Evolutionary conservation across 2,329 filamentous ascomycete species (phyloP).

Genomic region (Venturia carpophila): DNA sequence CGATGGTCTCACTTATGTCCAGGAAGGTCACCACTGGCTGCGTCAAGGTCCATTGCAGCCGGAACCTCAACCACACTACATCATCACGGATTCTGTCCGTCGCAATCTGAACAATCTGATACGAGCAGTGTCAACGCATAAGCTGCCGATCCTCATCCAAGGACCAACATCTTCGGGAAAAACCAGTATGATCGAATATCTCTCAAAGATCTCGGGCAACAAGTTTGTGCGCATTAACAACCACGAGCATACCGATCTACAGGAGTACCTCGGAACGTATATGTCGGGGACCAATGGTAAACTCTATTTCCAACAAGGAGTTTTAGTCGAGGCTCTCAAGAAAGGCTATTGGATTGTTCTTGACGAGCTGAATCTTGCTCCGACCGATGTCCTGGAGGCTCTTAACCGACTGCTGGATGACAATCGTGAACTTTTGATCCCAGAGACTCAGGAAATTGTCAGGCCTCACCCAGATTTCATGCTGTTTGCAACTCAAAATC

Average conservation of each 20-base stretch:
- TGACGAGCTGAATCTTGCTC: slow-evolving; percentile 92
- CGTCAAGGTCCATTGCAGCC: slow-evolving; percentile 61
- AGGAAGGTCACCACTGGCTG: slow-evolving; percentile 87
- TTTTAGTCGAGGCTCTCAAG: slow-evolving; percentile 84
- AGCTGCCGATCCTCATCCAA: slow-evolving; percentile 91
- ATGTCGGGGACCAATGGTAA: slow-evolving; percentile 78
- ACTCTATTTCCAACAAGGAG: slow-evolving; percentile 83
- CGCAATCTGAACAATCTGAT: slow-evolving; percentile 92
- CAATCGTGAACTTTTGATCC: slow-evolving; percentile 89
- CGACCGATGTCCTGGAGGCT: slow-evolving; percentile 93
- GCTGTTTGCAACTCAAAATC: slow-evolving; percentile 97
- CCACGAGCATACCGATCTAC: slow-evolving; percentile 95
- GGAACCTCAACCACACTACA: slow-evolving; percentile 78
- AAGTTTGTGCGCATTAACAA: slow-evolving; percentile 99
- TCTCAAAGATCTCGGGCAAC: slow-evolving; percentile 94
- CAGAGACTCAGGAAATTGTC: slow-evolving; percentile 91
- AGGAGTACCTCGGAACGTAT: slow-evolving; percentile 95
- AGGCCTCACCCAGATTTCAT: slow-evolving; percentile 92
- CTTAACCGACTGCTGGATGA: slow-evolving; percentile 93
- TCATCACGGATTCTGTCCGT: slow-evolving; percentile 91
- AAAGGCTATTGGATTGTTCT: slow-evolving; percentile 97
- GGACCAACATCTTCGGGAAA: slow-evolving; percentile 96
- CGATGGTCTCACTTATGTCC: slow-evolving; percentile 71
- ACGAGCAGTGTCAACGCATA: slow-evolving; percentile 80
- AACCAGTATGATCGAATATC: slow-evolving; percentile 98